Base-by-base conservation (phyloP, 2,329 filamentous ascomycete species). In the Gyromitra esculenta region DNA sequence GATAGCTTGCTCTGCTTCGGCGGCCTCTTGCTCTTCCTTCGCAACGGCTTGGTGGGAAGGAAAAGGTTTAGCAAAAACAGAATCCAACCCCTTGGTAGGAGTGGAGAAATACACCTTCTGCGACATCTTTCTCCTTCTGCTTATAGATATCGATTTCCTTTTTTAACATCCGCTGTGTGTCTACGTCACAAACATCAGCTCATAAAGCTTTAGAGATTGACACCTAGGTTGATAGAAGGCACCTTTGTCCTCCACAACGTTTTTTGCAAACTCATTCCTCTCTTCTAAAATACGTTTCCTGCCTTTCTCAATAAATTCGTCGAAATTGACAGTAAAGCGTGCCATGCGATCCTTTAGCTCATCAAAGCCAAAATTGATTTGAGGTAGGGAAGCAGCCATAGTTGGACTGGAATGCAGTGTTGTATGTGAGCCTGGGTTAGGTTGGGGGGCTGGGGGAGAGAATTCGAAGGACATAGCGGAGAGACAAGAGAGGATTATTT, bases 331-430 rank as follows among this genome's bases (percentile, higher is more conserved):
- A 0, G 92, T 97, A 83, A 99, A 99, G 79, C 92, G 93, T 69
- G 91, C 88, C 96, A 99, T 98, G 84, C 94, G 92, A 82, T 95
- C 93, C 84, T 95, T 94, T 82, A 99, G 85, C 80, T 97, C 93
- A 81, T 98, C 94, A 84, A 98, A 98, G 75, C 94, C 94, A 83
- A 99, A 98, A 84, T 97, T 94, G 84, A 97, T 92, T 83, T 88
- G 92, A 45, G 96, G 96, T 7, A 99, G 89, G 64, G 89, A 89
- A 83, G 94, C 91, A 54, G 90, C 91, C 85, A 92, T 89, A 57
- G 79, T 79, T 25, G 75, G 66, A 31, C 64, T 68, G 39, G 59
- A 70, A 50, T 74, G 57, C 11, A 48, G 64, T 41, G 45, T 45
- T 56, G 62, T 65, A 81, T 85, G 65, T 85, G 84, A 66, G 82